Base-by-base conservation (phyloP, 176 grass and related monocot genomes). In the Avena eriantha region DNA sequence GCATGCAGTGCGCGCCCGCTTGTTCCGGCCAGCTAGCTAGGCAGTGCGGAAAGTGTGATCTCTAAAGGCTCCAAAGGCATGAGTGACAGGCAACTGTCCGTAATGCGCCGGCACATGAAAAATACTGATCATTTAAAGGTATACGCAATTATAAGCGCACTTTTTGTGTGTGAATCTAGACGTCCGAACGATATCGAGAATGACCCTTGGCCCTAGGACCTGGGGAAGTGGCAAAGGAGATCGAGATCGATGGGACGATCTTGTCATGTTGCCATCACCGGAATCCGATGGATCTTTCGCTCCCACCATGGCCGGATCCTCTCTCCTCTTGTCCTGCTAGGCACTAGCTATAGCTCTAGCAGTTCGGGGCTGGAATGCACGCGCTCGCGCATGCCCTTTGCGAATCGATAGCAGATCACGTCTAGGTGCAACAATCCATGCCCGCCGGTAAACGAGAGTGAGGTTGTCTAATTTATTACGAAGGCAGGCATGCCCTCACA, bases 31-130 rank as follows among this genome's bases (percentile, higher is more conserved):
- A 7, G 43, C 5, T 73, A 49, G 70, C 70, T 48, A n/a, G 45
- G 6, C 71, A 49, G 13, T 74, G 72, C 72, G 7, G 22, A 75
- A 75, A 50, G 72, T 17, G 45, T 75, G 72, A 75, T 75, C 22
- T 41, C 6, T 7, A 4, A 18, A 68, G 64, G 63, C 61, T 48
- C 70, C 10, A 74, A 48, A 74, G 11, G 46, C 46, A 76, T 31
- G 71, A 41, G 3, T 7, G 45, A 15, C 3, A 76, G 50, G 72
- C 22, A 76, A 18, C 73, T 51, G 73, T 33, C 72, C 13, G 72
- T 75, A 50, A 29, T 75, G 72, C 46, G 47, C 46, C 23, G 73
- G 73, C 73, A 51, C 73, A 76, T 76, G 23, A 9, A 51, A 69
- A 36, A 39, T 18, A 19, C 16, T 19, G 2, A 76, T 74, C 45